phyloP scores from a whole-genome alignment of 345 rosid genomes.

The Microthlaspi erraticum region DNA sequence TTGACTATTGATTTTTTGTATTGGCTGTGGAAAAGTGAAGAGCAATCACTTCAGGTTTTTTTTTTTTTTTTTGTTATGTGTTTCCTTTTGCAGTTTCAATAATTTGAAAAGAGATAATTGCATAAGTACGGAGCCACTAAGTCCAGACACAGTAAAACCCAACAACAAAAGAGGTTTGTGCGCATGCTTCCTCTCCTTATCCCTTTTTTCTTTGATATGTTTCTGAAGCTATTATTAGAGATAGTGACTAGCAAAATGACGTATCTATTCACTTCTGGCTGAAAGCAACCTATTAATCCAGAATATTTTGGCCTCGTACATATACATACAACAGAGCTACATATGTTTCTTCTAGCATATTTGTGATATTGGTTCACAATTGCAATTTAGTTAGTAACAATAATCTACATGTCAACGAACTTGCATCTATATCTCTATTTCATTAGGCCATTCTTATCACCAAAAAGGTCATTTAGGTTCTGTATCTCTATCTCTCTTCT shows the following conservation, averaged over 20 bases:
- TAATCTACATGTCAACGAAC: conserved; percentile 7
- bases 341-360: background rate
- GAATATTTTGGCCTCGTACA: conserved; percentile 1
- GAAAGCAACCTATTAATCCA: background rate
- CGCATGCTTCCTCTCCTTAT: conserved; percentile 38
- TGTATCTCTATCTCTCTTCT: background rate
- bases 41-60: conserved; percentile 16
- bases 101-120: conserved; percentile 13
- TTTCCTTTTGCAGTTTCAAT: conserved; percentile 15
- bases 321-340: background rate
- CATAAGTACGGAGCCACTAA: conserved; percentile 33
- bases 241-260: conserved; percentile 1
- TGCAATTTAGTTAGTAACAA: conserved; percentile 20
- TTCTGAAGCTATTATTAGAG: conserved; percentile 11
- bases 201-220: background rate
- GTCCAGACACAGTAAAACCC: conserved; percentile 30
- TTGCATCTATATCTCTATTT: conserved; percentile 6
- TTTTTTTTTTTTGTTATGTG: conserved; percentile 33
- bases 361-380: background rate
- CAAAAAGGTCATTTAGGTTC: background rate
- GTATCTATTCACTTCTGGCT: conserved; percentile 10
- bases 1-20: conserved; percentile 12
- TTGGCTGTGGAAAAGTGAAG: conserved; percentile 23
- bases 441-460: conserved; percentile 11
- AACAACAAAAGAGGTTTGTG: conserved; percentile 18